phyloP scores from a whole-genome alignment of 2,329 filamentous ascomycete genomes.

The Lachnellula willkommii region DNA sequence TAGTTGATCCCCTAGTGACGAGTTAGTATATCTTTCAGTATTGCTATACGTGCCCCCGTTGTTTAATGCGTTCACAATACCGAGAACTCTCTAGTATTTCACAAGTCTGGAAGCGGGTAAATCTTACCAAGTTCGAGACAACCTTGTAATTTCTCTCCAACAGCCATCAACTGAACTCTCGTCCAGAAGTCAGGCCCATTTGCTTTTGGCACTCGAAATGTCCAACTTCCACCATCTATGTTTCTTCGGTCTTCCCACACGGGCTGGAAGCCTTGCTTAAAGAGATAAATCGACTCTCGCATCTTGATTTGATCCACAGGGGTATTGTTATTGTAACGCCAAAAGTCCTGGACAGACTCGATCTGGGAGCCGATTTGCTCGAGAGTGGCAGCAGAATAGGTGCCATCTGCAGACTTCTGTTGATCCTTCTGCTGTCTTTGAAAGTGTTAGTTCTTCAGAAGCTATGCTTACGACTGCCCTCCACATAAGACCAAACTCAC shows the following conservation, averaged over 20 bases:
- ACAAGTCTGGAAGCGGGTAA: background rate
- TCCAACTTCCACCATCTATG: slow-evolving; percentile 81
- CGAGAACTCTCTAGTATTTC: background rate
- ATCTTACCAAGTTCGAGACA: slow-evolving; percentile 63
- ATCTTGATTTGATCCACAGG: slow-evolving; percentile 70
- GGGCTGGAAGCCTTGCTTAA: slow-evolving; percentile 71
- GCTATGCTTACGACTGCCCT: background rate
- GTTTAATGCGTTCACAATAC: background rate
- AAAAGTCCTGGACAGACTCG: slow-evolving; percentile 80
- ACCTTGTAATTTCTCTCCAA: slow-evolving; percentile 73
- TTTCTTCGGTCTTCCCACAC: slow-evolving; percentile 87
- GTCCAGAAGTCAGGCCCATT: slow-evolving; percentile 73
- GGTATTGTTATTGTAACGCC: slow-evolving; percentile 77
- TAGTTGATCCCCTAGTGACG: slow-evolving; percentile 66
- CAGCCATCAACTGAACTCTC: slow-evolving; percentile 72
- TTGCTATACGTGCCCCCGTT: background rate
- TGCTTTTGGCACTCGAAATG: slow-evolving; percentile 79
- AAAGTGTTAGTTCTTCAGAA: slow-evolving; percentile 2
- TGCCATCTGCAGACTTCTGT: slow-evolving; percentile 33
- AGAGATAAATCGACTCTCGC: slow-evolving; percentile 73
- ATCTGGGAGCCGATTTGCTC: slow-evolving; percentile 61
- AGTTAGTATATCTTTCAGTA: slow-evolving; percentile 10
- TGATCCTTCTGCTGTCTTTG: slow-evolving; percentile 31
- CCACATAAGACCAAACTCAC: slow-evolving; percentile 31
- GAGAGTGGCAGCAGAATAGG: slow-evolving; percentile 35